These are phyloP conservation scores for Tolypocladium endophyticum DNA, from an alignment of 2,329 filamentous ascomycete genomes.

Conservation along the genomic window DNA sequence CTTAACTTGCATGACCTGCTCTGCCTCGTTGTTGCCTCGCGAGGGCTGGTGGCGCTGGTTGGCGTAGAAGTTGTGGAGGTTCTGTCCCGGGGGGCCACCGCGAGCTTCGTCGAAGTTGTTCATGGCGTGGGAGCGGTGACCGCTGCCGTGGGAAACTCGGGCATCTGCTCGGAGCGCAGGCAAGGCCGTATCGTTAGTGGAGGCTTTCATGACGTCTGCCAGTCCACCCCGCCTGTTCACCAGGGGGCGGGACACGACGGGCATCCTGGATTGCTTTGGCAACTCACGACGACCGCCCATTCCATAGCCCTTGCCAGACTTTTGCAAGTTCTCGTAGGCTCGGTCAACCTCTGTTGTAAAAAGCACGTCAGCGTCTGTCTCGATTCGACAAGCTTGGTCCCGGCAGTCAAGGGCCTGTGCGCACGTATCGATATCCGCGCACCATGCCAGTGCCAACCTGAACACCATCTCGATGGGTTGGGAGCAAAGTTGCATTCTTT, in stretches of 20 bases:
- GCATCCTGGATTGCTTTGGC: conserved; percentile 2
- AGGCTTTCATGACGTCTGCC: conserved; percentile 6
- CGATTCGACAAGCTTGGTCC: neutral
- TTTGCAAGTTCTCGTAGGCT: conserved; percentile 88
- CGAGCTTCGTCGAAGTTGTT: conserved; percentile 71
- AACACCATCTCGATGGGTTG: neutral
- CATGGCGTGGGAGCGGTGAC: conserved; percentile 70
- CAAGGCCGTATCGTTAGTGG: conserved; percentile 1
- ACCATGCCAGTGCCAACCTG: neutral
- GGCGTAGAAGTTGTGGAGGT: conserved; percentile 89
- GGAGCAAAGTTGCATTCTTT: neutral
- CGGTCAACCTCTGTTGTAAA: conserved; percentile 73
- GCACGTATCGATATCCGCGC: neutral
- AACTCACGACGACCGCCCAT: conserved; percentile 63
- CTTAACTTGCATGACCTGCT: conserved; percentile 98
- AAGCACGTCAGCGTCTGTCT: neutral
- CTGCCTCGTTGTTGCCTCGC: conserved; percentile 77
- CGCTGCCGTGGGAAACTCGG: conserved; percentile 52
- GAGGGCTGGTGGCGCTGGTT: conserved; percentile 83
- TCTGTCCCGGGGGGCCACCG: conserved; percentile 52
- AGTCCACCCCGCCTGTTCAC: conserved; percentile 1
- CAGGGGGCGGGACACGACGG: neutral
- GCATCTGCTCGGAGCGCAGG: conserved; percentile 45
- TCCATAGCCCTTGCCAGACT: conserved; percentile 89
- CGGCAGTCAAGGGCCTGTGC: neutral